A percentile compares a stretch with the other conserved stretches of the same genome.
These are phyloP conservation scores for Boletus subcaerulescens DNA, from an alignment of 768 basidiomycete species.

Conservation along the genomic window DNA sequence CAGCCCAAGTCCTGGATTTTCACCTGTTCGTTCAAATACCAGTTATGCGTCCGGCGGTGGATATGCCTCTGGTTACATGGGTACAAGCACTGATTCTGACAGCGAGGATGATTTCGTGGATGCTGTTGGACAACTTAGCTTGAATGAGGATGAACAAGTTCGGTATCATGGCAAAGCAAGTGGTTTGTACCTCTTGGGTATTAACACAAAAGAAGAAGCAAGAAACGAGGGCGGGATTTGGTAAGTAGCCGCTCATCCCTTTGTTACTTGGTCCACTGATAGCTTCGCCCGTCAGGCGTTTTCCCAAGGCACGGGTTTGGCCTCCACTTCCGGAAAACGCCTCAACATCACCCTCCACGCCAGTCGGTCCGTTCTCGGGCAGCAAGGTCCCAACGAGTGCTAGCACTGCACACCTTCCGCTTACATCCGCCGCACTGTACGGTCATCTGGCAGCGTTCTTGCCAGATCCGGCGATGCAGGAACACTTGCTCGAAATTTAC, in stretches of 20 bases:
- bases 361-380: slow-evolving; percentile 1
- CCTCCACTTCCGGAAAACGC: slow-evolving; percentile 48
- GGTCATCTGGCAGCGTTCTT: slow-evolving; percentile 43
- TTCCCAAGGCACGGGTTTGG: slow-evolving; percentile 90
- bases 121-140: slow-evolving; percentile 80
- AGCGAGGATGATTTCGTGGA: slow-evolving; percentile 52
- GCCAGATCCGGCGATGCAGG: slow-evolving; percentile 59
- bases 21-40: slow-evolving; percentile 11
- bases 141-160: slow-evolving; percentile 86
- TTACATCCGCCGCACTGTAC: slow-evolving; percentile 26
- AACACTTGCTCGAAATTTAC: slow-evolving; percentile 71
- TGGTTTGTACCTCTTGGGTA: slow-evolving; percentile 70
- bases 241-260: slow-evolving; percentile 35
- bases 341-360: slow-evolving; percentile 14
- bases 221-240: slow-evolving; percentile 77
- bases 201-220: slow-evolving; percentile 56
- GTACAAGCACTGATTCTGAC: slow-evolving; percentile 32
- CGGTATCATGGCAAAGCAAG: slow-evolving; percentile 86
- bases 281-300: slow-evolving; percentile 50
- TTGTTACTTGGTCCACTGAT: slow-evolving; percentile 17
- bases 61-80: slow-evolving; percentile 27
- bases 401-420: slow-evolving; percentile 7
- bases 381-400: slow-evolving; percentile 8
- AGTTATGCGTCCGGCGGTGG: slow-evolving; percentile 15
- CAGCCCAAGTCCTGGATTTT: slow-evolving; percentile 19